Base-by-base conservation (phyloP, 2,329 filamentous ascomycete genomes). In the Ilyonectria sp. region DNA sequence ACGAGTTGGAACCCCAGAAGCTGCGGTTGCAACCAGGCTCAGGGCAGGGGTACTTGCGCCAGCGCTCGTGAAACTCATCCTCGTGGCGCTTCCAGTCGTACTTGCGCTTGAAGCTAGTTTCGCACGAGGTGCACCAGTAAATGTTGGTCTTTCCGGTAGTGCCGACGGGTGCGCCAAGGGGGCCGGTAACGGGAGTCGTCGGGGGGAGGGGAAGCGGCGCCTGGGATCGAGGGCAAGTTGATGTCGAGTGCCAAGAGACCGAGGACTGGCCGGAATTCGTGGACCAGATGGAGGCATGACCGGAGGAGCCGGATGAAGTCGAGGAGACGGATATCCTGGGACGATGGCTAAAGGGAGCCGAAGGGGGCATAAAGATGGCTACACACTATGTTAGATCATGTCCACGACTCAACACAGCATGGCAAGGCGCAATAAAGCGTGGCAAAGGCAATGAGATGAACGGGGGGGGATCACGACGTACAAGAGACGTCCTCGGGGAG, bases 31-130 rank as follows among this genome's bases (percentile, higher is more conserved):
- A 92, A 71, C 83, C 83, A 9, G 83, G 83, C 71, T 90, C 89
- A 6, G 90, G 89, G 74, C 90, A 92, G 13, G 89, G 89, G 77
- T 91, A 92, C 75, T 90, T 91, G 69, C 90, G 87, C 82, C 89
- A 89, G 61, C 90, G 88, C 82, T 92, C 90, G 79, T 92, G 90
- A 74, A 91, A 91, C 78, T 91, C 89, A 73, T 91, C 90, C 76
- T 92, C 89, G 78, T 92, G 90, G 35, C 89, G 86, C 78, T 91
- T 91, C 90, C 88, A 92, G 77, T 92, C 89, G 69, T 90, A 90
- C 76, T 91, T 91, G 70, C 89, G 86, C 81, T 90, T 90, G 75
- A 92, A 90, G 52, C 88, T 90, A 55, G 90, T 90, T 77, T 91
- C 89, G 78, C 85, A 88, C 19, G 85, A 86, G 5, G 86, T 88